Evolutionary conservation across 177 flowering plant species (phyloP), one percentile per base, ranked within the genome.

Genomic region (Vitis hybrid): DNA sequence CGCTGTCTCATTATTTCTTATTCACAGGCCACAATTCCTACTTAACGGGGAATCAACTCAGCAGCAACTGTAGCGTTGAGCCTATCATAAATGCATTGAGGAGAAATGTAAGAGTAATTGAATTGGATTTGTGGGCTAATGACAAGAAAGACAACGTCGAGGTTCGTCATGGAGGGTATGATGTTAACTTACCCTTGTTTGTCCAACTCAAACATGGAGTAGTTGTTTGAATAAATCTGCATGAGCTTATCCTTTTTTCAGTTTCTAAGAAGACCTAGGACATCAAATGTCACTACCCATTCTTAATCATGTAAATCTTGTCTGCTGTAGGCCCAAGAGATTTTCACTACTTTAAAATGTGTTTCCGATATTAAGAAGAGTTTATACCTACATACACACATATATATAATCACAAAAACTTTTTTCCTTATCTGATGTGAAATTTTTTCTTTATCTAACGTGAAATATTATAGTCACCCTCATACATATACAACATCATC

Each of bases 141-240:
- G 55, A 76, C 14, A 56, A n/a, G 3, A 64, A 52, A 49, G 57
- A 79, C 11, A 45, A 63, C 13, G 70, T 75, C 0, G 66, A 73
- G 14, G 85, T 82, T 71, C 67, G 75, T 57, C 85, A 82, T 71
- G 85, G 85, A 68, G 78, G 85, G 85, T 82, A 75, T 55, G 75
- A 10, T n/a, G 14, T 14, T 12, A 14, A 56, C 62, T 57, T 14
- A 22, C 49, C 29, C 29, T 26, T 26, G 29, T 26, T 26, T 26
- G 29, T 26, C 29, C 29, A 26, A 26, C 29, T 26, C 29, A 26
- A 26, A 26, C 29, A 26, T 26, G 29, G 4, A 26, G 29, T 26
- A 26, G 29, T 26, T 26, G 29, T 45, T 16, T 51, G 26, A 15
- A 8, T 59, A 52, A 10, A 39, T 56, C 10, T 57, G 45, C 48